Base-by-base conservation (phyloP, 2,329 filamentous ascomycete genomes). In the Talaromyces pinophilus region DNA sequence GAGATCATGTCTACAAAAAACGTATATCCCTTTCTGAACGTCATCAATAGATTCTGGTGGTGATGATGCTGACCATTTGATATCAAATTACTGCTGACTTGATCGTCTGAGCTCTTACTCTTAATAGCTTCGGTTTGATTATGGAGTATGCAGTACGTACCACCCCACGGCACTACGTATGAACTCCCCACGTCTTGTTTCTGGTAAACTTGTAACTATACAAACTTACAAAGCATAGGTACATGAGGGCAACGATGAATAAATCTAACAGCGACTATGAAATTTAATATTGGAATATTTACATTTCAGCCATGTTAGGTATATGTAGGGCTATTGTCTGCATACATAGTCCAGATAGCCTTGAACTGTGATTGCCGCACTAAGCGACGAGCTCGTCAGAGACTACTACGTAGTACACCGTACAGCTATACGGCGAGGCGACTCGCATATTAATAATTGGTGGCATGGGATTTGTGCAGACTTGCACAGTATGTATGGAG, bases 61-160 rank as follows among this genome's bases (percentile, higher is more conserved):
- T 60, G 22, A n/a, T 7, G 57, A 42, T 42, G 28, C 25, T 33
- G 35, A 44, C 7, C 38, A n/a, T 30, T n/a, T 3, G 38, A 60
- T 15, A 30, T 52, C 22, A 30, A 42, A 42, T 22, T 25, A 28
- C 15, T 5, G 57, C 35, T n/a, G 11, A 40, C 15, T 28, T 60
- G 57, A 60, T 60, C 57, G 57, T 60, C 57, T 46, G 57, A 60
- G 57, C 57, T 60, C 57, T 60, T 60, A 60, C 57, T 60, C 38
- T 44, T 42, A 30, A 46, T 33, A 60, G 57, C 30, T 57, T 40
- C 54, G 54, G 11, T 38, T 38, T 57, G 54, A 44, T 30, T 44
- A 42, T 60, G 57, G 57, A 46, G 38, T 44, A 60, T 28, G 15
- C 17, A 52, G 33, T 13, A 48, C 4, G 46, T 19, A 30, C n/a